Evolutionary conservation across 257 asterid species (phyloP).

Genomic region (Penstemon davidsonii): DNA sequence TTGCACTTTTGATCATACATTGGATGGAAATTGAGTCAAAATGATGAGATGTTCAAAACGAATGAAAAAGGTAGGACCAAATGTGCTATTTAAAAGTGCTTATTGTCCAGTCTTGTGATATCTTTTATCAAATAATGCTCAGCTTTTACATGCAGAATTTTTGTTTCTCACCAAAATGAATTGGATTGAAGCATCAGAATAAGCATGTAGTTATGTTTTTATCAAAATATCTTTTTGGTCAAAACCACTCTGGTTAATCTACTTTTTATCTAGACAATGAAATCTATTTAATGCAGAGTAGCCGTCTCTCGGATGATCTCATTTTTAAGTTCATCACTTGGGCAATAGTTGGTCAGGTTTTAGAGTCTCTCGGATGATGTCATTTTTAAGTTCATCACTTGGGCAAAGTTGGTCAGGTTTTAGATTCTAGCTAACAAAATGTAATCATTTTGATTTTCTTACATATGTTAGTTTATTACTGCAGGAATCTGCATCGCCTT

Average conservation of each 20-base stretch:
- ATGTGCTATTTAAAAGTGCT: too few species aligned
- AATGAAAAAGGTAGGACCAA: too few species aligned
- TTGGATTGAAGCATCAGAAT: background rate
- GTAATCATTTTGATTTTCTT: constrained; percentile 18
- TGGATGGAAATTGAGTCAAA: too few species aligned
- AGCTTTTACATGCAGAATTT: background rate
- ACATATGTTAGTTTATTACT: background rate
- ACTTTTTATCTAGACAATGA: background rate
- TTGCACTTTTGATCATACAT: too few species aligned
- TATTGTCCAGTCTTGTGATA: too few species aligned
- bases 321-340: background rate
- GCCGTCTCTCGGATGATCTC: background rate
- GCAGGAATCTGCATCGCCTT: constrained; percentile 68
- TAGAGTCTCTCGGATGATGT: background rate
- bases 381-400: background rate
- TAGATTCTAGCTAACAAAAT: constrained; percentile 1
- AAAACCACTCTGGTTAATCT: background rate
- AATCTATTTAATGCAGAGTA: background rate
- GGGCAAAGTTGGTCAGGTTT: background rate
- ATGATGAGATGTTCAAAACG: too few species aligned
- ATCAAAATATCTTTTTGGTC: background rate
- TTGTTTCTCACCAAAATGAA: constrained; percentile 5
- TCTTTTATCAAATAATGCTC: constrained; percentile 5
- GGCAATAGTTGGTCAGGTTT: background rate
- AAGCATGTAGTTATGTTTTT: background rate